A percentile compares a stretch with the other conserved stretches of the same genome.
phyloP scores from a whole-genome alignment of 2,329 filamentous ascomycete genomes.

The Xylaria digitata region DNA sequence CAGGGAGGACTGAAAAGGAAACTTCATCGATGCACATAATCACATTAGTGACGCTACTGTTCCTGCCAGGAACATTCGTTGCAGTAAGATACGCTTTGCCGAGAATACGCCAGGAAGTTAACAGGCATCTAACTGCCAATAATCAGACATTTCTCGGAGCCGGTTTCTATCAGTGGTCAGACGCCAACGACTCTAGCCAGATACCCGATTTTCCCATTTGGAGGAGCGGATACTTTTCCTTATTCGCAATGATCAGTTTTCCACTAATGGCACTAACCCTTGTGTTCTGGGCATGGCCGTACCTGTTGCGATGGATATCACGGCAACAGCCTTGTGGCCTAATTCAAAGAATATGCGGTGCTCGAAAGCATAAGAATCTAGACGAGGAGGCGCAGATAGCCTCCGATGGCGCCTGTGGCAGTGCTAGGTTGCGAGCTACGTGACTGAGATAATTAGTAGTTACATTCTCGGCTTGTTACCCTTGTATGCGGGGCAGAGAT shows the following conservation, averaged over 20 bases:
- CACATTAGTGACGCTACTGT: slow-evolving; percentile 25
- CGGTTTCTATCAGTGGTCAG: slow-evolving; percentile 29
- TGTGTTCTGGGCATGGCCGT: slow-evolving; percentile 5
- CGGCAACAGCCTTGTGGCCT: not conserved
- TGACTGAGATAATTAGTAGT: not conserved
- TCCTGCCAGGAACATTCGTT: slow-evolving; percentile 29
- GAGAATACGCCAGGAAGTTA: slow-evolving; percentile 1
- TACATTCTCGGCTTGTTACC: not conserved
- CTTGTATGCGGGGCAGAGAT: not conserved
- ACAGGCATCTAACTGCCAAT: slow-evolving; percentile 16
- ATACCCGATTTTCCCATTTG: slow-evolving; percentile 17
- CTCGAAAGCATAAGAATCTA: not conserved
- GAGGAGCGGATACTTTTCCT: slow-evolving; percentile 5
- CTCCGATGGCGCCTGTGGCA: not conserved
- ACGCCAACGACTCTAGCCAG: not conserved
- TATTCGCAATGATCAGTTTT: slow-evolving; percentile 21
- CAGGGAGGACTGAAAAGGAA: slow-evolving; percentile 16
- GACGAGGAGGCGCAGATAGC: slow-evolving; percentile 2
- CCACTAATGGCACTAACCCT: slow-evolving; percentile 5
- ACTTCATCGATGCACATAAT: slow-evolving; percentile 27
- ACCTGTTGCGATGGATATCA: slow-evolving; percentile 1
- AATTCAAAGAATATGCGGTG: not conserved
- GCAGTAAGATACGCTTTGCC: slow-evolving; percentile 27
- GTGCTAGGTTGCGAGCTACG: not conserved
- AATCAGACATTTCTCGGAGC: slow-evolving; percentile 31